Evolutionary conservation across 2,329 filamentous ascomycete genomes (phyloP).

Genomic region (Lecanicillium sp.): DNA sequence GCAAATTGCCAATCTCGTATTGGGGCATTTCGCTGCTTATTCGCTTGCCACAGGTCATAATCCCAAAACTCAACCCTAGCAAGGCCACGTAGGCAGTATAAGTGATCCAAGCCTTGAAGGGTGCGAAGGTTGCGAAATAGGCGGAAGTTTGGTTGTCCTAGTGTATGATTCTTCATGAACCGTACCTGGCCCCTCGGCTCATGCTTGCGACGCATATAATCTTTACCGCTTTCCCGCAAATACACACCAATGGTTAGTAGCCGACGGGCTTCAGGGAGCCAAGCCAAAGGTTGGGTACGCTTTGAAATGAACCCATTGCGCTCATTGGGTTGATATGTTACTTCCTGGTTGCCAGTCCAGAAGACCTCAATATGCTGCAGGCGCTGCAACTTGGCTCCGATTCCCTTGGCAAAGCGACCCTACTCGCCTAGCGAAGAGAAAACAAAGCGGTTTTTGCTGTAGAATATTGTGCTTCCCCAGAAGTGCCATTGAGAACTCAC

Average conservation of each 20-base stretch:
- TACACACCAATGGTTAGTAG: constrained; percentile 32
- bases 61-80: constrained; percentile 32
- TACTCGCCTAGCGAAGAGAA: constrained; percentile 47
- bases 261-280: constrained; percentile 26
- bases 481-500: constrained; percentile 33
- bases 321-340: constrained; percentile 14
- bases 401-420: constrained; percentile 35
- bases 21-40: not conserved
- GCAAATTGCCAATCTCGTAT: constrained; percentile 23
- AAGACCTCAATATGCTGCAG: constrained; percentile 36
- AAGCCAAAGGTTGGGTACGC: constrained; percentile 26
- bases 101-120: constrained; percentile 35
- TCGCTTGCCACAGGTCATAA: constrained; percentile 17
- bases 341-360: constrained; percentile 28
- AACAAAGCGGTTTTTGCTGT: constrained; percentile 39
- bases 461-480: constrained; percentile 34
- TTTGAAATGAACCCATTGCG: constrained; percentile 23
- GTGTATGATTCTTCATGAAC: constrained; percentile 21
- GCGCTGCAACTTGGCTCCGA: constrained; percentile 30
- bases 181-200: constrained; percentile 19
- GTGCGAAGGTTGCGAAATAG: constrained; percentile 26
- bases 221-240: constrained; percentile 25
- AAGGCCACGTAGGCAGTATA: constrained; percentile 35
- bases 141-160: constrained; percentile 31
- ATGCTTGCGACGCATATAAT: constrained; percentile 25